Evolutionary conservation across 768 basidiomycete genomes (phyloP), one percentile per base, ranked within the genome.

Genomic region (Tremella mesenterica): DNA sequence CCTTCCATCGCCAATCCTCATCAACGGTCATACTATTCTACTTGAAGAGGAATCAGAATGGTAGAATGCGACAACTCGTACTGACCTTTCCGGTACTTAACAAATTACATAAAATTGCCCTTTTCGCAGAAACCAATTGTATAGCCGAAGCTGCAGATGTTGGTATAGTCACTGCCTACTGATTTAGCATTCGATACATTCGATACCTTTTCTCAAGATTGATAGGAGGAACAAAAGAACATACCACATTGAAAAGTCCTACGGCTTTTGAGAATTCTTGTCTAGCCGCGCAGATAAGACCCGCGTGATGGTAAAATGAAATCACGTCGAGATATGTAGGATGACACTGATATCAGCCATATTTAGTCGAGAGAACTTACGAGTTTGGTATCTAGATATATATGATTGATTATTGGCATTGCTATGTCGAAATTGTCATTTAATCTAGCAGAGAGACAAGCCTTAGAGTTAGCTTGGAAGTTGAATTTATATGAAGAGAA

Each of bases 291-390:
- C 41, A 57, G 33, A 65, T 58, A 27, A 67, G 55, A 14, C 68
- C 68, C 0, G 61, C 65, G 44, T 70, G 68, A 41, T 70, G 68
- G 46, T 61, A 61, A 54, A 54, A 70, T 4, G 68, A 65, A 14
- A 70, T 29, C 23, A 67, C 55, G 49, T 70, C 65, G 20, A 65
- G 57, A 43, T 67, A 67, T 9, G 60, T 52, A 7, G 63, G 53
- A 52, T 45, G 63, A 62, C 29, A 4, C 1, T 5, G 45, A 9
- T 3, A 44, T 57, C 20, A 52, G 56, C 33, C 1, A 23, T 9
- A 45, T 6, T 26, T 41, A 48, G 14, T 2, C n/a, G 23, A 23
- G 12, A 14, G 3, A 50, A 34, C 67, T 57, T 36, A 64, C 67
- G 8, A 26, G 18, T 18, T 39, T 36, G 31, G 64, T 41, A 26